Evolutionary conservation across 495 filamentous ascomycete species (phyloP).

Genomic region (Wilcoxina mikolae): DNA sequence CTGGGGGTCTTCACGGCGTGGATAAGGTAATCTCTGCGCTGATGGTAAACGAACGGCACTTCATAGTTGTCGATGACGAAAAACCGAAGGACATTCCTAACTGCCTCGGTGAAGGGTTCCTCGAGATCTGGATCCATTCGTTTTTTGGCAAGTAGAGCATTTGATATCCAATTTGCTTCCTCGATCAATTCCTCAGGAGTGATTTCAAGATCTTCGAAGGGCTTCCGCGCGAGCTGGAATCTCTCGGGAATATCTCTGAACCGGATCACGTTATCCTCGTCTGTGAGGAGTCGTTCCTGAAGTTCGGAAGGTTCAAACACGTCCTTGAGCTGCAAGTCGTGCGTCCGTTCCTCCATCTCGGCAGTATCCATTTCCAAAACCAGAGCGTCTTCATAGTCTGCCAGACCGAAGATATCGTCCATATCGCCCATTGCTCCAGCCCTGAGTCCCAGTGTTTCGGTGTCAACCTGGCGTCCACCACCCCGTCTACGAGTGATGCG

Average conservation of each 20-base stretch:
- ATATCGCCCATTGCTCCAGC: slow-evolving; percentile 88
- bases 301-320: slow-evolving; percentile 95
- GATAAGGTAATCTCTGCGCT: slow-evolving; percentile 94
- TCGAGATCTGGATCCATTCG: slow-evolving; percentile 50
- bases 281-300: slow-evolving; percentile 81
- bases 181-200: slow-evolving; percentile 60
- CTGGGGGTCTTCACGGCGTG: slow-evolving; percentile 63
- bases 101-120: slow-evolving; percentile 69
- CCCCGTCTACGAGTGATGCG: slow-evolving; percentile 31
- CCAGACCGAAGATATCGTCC: slow-evolving; percentile 86
- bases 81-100: slow-evolving; percentile 87
- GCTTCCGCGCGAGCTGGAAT: slow-evolving; percentile 79
- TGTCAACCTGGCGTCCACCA: slow-evolving; percentile 15
- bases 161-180: slow-evolving; percentile 81
- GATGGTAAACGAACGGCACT: slow-evolving; percentile 94
- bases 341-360: slow-evolving; percentile 55
- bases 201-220: slow-evolving; percentile 52
- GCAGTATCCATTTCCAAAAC: slow-evolving; percentile 62
- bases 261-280: slow-evolving; percentile 84
- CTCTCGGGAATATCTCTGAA: slow-evolving; percentile 78
- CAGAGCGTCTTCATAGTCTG: slow-evolving; percentile 87
- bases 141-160: slow-evolving; percentile 69
- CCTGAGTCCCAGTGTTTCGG: slow-evolving; percentile 43
- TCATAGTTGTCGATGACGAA: slow-evolving; percentile 84
- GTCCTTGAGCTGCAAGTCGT: slow-evolving; percentile 83